Percentiles rank a stretch among this genome's conserved stretches.
These are phyloP conservation scores for Austroboletus niveus DNA, from an alignment of 1,284 basidiomycete genomes.

Conservation along the genomic window DNA sequence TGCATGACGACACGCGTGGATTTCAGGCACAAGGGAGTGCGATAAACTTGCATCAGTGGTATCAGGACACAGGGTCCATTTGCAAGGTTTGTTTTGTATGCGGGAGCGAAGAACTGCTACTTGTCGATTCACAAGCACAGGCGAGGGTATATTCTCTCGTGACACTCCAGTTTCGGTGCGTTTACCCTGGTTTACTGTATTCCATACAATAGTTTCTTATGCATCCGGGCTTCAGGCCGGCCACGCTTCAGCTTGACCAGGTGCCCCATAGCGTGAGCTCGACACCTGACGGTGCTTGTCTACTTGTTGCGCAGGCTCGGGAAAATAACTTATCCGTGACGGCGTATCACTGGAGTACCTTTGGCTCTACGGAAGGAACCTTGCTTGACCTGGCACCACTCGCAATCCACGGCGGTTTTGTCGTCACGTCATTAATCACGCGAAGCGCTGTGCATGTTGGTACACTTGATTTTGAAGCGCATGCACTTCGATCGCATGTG, in stretches of 20 bases:
- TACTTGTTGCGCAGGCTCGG: conserved; percentile 36
- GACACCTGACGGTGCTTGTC: conserved; percentile 54
- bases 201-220: background rate
- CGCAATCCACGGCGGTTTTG: background rate
- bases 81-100: conserved; percentile 34
- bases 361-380: conserved; percentile 22
- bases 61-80: conserved; percentile 31
- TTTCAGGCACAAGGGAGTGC: conserved; percentile 38
- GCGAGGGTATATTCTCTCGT: conserved; percentile 50
- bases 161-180: conserved; percentile 50
- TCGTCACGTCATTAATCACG: conserved; percentile 45
- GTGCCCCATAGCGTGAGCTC: conserved; percentile 29
- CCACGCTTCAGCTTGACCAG: conserved; percentile 17
- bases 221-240: conserved; percentile 10
- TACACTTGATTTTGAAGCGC: conserved; percentile 33
- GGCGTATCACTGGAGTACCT: conserved; percentile 26
- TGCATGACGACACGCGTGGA: conserved; percentile 40
- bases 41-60: conserved; percentile 46
- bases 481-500: conserved; percentile 39
- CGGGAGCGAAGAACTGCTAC: conserved; percentile 48
- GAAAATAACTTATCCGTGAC: conserved; percentile 14
- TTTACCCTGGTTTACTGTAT: background rate
- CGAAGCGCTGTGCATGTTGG: conserved; percentile 44
- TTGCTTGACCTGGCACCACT: conserved; percentile 11
- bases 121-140: conserved; percentile 42